These are phyloP conservation scores for Taphrina wiesneri DNA, from an alignment of 1,139 yeast genomes.

Conservation along the genomic window DNA sequence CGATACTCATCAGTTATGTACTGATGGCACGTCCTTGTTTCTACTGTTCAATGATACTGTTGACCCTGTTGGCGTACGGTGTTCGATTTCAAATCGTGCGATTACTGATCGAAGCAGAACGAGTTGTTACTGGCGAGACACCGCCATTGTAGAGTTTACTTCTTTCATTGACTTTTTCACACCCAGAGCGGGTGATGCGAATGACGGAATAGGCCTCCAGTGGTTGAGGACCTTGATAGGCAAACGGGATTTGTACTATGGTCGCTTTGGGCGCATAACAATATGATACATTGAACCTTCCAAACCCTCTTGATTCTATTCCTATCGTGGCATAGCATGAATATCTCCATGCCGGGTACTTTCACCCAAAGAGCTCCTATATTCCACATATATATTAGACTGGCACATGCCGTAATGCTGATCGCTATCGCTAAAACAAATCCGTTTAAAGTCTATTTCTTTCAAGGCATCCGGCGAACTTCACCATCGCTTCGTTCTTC, in stretches of 20 bases:
- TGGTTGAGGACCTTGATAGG: slow-evolving; percentile 8
- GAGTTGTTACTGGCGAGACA: slow-evolving; percentile 26
- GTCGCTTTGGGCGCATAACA: slow-evolving; percentile 4
- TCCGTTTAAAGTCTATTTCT: neutral
- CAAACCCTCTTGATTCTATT: neutral
- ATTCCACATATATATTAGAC: too few species aligned
- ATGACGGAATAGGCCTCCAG: neutral
- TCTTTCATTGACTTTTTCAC: slow-evolving; percentile 25
- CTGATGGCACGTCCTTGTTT: slow-evolving; percentile 17
- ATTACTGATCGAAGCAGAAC: slow-evolving; percentile 2
- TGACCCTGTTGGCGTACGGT: slow-evolving; percentile 20
- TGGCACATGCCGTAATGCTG: neutral
- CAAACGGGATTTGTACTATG: slow-evolving; percentile 12
- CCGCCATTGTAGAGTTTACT: slow-evolving; percentile 24
- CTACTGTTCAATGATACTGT: slow-evolving; percentile 23
- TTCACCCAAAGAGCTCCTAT: too few species aligned
- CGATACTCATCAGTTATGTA: slow-evolving; percentile 14
- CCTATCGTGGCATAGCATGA: neutral
- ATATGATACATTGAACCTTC: slow-evolving; percentile 5
- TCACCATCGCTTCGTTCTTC: slow-evolving; percentile 8
- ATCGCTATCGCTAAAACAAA: neutral
- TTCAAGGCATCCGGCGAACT: neutral
- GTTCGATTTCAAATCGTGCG: too few species aligned
- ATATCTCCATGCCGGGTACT: too few species aligned
- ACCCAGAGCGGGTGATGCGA: neutral